Evolutionary conservation across 2,329 filamentous ascomycete genomes (phyloP), one percentile per base, ranked within the genome.

Genomic region (Cladosporium oxysporum): DNA sequence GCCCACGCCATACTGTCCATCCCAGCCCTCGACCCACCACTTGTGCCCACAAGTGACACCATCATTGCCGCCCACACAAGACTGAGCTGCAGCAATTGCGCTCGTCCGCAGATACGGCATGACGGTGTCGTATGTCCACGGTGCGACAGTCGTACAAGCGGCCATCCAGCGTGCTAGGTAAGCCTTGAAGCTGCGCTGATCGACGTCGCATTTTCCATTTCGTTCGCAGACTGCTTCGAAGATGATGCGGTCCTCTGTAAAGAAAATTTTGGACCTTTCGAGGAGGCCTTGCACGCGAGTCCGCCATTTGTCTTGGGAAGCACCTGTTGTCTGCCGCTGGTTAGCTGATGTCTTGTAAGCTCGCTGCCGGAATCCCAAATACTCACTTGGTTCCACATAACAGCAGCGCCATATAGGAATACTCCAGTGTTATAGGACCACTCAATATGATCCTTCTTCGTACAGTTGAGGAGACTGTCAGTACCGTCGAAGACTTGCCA

Each of bases 111-210:
- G 76, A 18, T 82, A 80, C 0, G 84, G 81, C 71, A 84, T 79
- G 63, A 90, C 79, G 6, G 75, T 72, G 37, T 82, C 76, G 67
- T 78, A 77, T 2, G 84, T 85, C 70, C 83, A 87, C 0, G 87
- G 87, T 0, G 85, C 87, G 65, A 88, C 78, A 69, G 88, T 84
- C 0, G 82, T 83, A 5, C 85, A 82, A 2, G 83, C 80, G 18
- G 84, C 86, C 77, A 84, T 76, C 78, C 80, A 82, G 66, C 81
- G 79, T 5, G 58, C 37, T 1, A 61, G 16, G 78, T 81, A 82
- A 16, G 79, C 79, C 72, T 78, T 77, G 72, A 77, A 78, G 55
- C 77, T 79, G 21, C 75, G 75, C 66, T 82, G 79, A 66, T 83
- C 81, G 23, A 75, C 72, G 70, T 83, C 73, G 71, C 81, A 83